Conservation (phyloP, 1,284 basidiomycete species). For the Schizophyllum commune region DNA sequence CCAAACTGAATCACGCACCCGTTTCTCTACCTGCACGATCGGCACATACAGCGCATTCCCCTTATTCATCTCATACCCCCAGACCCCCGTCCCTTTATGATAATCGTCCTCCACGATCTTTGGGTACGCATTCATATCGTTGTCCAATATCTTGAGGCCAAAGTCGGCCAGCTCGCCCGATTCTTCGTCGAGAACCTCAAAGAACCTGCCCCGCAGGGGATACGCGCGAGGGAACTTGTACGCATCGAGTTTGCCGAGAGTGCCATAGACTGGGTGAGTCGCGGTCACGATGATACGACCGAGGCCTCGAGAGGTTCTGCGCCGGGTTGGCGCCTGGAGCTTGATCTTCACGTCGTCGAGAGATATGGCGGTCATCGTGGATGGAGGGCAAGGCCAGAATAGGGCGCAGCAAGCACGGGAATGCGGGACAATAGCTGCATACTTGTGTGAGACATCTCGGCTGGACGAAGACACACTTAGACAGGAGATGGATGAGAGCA, state of each 20-base stretch:
- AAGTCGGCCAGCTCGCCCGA: background rate
- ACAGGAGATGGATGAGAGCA: background rate
- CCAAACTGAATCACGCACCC: background rate
- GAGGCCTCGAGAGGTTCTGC: background rate
- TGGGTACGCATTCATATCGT: slow-evolving; percentile 3
- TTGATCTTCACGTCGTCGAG: background rate
- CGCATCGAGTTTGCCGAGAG: background rate
- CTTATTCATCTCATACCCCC: slow-evolving; percentile 6
- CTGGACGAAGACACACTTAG: too few relatives aligned
- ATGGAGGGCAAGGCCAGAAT: background rate
- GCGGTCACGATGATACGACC: background rate
- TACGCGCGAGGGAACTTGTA: background rate
- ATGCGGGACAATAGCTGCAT: too few relatives aligned
- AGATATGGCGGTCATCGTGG: background rate
- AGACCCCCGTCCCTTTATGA: slow-evolving; percentile 7
- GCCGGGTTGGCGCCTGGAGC: background rate
- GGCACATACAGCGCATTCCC: slow-evolving; percentile 2
- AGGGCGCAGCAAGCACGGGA: background rate
- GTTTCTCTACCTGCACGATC: background rate
- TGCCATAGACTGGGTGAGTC: background rate
- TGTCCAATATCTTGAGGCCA: slow-evolving; percentile 1
- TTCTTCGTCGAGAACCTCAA: background rate
- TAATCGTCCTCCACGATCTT: slow-evolving; percentile 7
- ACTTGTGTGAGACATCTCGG: too few relatives aligned
- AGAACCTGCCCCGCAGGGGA: background rate